Base-by-base conservation (phyloP, 2,329 filamentous ascomycete species). In the Cladosporium sphaerospermum region DNA sequence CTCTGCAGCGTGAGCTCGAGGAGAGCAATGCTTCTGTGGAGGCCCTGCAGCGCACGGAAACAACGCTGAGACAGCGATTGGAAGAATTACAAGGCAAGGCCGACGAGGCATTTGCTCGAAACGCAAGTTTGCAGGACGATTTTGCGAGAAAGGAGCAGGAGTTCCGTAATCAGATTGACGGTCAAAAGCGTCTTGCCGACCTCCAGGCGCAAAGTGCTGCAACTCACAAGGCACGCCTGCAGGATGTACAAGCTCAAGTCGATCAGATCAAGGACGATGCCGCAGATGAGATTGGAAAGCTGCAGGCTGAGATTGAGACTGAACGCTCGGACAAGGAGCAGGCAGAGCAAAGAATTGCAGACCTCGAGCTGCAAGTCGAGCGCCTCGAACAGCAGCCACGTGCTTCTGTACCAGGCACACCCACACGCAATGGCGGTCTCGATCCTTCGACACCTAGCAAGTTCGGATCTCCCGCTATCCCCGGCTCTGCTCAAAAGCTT, bases 1-100 rank as follows among this genome's bases (percentile, higher is more conserved):
- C 95, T 64, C 81, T 99, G 28, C 88, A 96, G 70, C 87, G 90
- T 50, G 82, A 87, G 56, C 88, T 92, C 61, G 92, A 97, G 61
- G 93, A 99, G 60, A 83, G 86, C 42, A 84, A 80, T 58, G 85
- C 87, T 16, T 85, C 81, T 32, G 79, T 90, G 49, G 89, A 96
- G 52, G 80, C 86, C 9, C 74, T 95, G 18, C 86, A 86, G 65
- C 85, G 88, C 37, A 88, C 83, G 37, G 91, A 96, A 66, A 83
- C 88, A 55, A 81, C 87, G 28, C 80, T 96, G 33, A 86, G 90
- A 61, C 83, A 85, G 59, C 85, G 90, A 37, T 76, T 97, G 32
- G 87, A 91, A 28, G 88, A 93, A 54, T 78, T 95, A 43, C 88
- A 92, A 64, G 81, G 85, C 64, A 96, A 93, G 73, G 85, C 88